Percentiles rank a stretch among this genome's conserved stretches.
Evolutionary conservation across 257 asterid genomes (phyloP).

Genomic region (Avicennia marina): DNA sequence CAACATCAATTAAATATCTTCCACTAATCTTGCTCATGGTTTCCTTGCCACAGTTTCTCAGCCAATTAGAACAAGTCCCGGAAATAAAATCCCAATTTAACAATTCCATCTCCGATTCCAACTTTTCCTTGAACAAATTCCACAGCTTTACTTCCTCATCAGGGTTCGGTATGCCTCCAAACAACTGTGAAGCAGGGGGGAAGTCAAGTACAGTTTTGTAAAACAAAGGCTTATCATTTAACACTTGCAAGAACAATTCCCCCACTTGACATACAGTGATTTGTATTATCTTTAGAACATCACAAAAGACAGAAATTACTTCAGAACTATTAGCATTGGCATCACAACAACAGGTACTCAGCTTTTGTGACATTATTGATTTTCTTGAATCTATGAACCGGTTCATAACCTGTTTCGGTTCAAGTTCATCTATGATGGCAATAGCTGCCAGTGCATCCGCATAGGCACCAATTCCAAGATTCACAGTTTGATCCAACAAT

Average conservation of each 20-base stretch:
- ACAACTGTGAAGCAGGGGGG: constrained; percentile 98
- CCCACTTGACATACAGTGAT: constrained; percentile 93
- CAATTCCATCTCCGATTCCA: constrained; percentile 72
- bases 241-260: constrained; percentile 82
- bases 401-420: constrained; percentile 69
- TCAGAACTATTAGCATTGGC: constrained; percentile 56
- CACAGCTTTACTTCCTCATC: constrained; percentile 90
- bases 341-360: constrained; percentile 65
- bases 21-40: constrained; percentile 71
- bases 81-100: constrained; percentile 67
- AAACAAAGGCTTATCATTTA: constrained; percentile 91
- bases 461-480: constrained; percentile 65
- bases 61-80: constrained; percentile 87
- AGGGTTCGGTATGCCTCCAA: constrained; percentile 96
- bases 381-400: constrained; percentile 81
- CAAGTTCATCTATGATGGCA: constrained; percentile 78
- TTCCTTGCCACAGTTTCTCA: constrained; percentile 89
- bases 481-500: constrained; percentile 61
- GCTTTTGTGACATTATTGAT: constrained; percentile 65
- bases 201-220: constrained; percentile 75
- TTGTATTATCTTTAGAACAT: constrained; percentile 80
- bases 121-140: constrained; percentile 75
- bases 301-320: constrained; percentile 78
- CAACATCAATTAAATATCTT: constrained; percentile 72
- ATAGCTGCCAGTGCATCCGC: constrained; percentile 96